Base-by-base conservation (phyloP, 108 stramenopile genomes). In the Asterionellopsis glacialis region DNA sequence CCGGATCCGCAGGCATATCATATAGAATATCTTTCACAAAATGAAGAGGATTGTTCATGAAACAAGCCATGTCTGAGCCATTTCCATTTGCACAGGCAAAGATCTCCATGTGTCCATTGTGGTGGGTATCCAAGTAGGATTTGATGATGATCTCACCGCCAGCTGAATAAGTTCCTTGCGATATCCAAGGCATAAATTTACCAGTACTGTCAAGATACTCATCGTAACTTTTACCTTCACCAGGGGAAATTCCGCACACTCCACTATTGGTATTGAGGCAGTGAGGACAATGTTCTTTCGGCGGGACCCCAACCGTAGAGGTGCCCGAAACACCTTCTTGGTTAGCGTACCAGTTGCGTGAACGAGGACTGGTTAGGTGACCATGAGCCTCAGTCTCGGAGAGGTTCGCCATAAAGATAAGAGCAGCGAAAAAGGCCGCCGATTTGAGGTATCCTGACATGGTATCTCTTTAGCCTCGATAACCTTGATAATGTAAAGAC, bases 11-110 rank as follows among this genome's bases (percentile, higher is more conserved):
- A 21, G 74, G 59, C 10, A 51, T 55, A 21, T 50, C 51, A 43
- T 27, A 44, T 24, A 58, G 26, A 1, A 54, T 25, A 52, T 77
- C 76, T 42, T 63, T 47, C n/a, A 71, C 72, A 45, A 77, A 77
- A 12, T 15, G 55, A 9, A 77, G 72, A 9, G 62, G 42, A 43
- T 64, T 66, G 28, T 57, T 68, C 28, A 57, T 41, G 26, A 77
- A 77, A 45, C 66, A 61, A 44, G 27, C 72, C 21, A 38, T 41
- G 19, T n/a, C 69, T 13, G 49, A 69, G 23, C 9, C 55, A 5
- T 44, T 11, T 1, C 63, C 63, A 39, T 56, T 41, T 10, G 52
- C 15, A 25, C 53, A 28, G 25, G 47, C 47, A 4, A 16, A 21
- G 16, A 48, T 48, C 21, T 48, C 47, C 47, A 48, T 48, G 21